Base-by-base conservation (phyloP, 352 stramenopile genomes). In the Phytophthora pisi region DNA sequence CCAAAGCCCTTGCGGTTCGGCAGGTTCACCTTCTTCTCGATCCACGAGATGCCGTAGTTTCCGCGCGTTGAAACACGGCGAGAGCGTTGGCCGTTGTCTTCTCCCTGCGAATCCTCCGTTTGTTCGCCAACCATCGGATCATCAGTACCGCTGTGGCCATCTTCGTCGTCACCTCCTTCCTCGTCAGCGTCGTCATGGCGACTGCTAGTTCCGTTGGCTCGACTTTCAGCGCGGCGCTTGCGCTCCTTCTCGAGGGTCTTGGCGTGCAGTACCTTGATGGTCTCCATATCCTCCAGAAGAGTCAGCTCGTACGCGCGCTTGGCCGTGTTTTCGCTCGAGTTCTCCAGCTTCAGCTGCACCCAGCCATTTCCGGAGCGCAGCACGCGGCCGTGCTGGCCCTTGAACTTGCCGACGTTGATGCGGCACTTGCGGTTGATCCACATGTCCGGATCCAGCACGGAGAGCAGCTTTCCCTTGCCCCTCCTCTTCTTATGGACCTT, bases 331-430 rank as follows among this genome's bases (percentile, higher is more conserved):
- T 93, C 84, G 51, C 84, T 91, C 15, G 86, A 92, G 54, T 94
- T 92, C 43, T 93, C 77, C 5, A 96, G 77, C 31, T 82, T 81
- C 16, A 96, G 65, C 55, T 96, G 89, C 24, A 96, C 89, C 89
- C 89, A 96, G n/a, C 89, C 89, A 60, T 96, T 96, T 18, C 89
- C 89, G 5, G 89, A 96, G 11, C 86, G 86, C 8, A 95, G 58
- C 7, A 96, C 89, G 38, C 86, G 83, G 2, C 86, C 89, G 55
- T 86, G 76, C 20, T 82, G 66, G 1, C 87, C 87, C 43, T 93
- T 93, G 61, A 95, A 96, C 70, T 96, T 96, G 60, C 89, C 89
- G 0, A 96, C 89, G 52, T 96, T 96, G 56, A 96, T 93, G 16
- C 89, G 84, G 46, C 88, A 94, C 46, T 86, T 84, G 49, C 89